A percentile compares a stretch with the other conserved stretches of the same genome.
Evolutionary conservation across 768 basidiomycete genomes (phyloP).

Genomic region (Boletus subcaerulescens): DNA sequence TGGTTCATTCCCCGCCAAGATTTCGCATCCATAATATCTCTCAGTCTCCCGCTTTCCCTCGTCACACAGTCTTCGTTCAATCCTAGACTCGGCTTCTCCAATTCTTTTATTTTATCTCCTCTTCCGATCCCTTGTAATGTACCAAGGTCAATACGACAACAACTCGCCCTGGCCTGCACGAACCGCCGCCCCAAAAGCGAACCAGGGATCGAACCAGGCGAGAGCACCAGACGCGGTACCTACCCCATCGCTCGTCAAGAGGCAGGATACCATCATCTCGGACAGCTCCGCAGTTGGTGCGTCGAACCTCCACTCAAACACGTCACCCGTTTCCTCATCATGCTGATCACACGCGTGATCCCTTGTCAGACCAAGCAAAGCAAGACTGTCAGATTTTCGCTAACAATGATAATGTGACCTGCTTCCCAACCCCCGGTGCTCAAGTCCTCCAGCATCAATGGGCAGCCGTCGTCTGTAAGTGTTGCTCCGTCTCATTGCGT

Average conservation of each 20-base stretch:
- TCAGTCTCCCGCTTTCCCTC: constrained; percentile 18
- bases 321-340: constrained; percentile 5
- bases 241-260: constrained; percentile 8
- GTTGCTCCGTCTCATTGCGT: constrained; percentile 4
- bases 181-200: constrained; percentile 35
- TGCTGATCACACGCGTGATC: constrained; percentile 10
- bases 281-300: constrained; percentile 24
- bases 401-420: constrained; percentile 73
- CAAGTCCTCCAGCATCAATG: constrained; percentile 69
- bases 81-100: constrained; percentile 17
- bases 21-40: constrained; percentile 28
- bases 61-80: constrained; percentile 23
- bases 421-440: constrained; percentile 61
- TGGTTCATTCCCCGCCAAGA: constrained; percentile 3
- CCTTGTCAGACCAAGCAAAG: constrained; percentile 37
- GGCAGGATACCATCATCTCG: constrained; percentile 28
- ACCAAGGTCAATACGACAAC: constrained; percentile 27
- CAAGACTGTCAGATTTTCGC: constrained; percentile 50
- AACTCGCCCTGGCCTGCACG: constrained; percentile 44
- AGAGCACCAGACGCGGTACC: constrained; percentile 31
- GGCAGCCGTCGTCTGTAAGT: constrained; percentile 79
- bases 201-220: constrained; percentile 33
- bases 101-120: constrained; percentile 21
- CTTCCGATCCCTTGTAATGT: constrained; percentile 35
- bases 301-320: constrained; percentile 13